Percentiles rank a stretch among this genome's conserved stretches.
These are phyloP conservation scores for Psilocybe subaeruginosa DNA, from an alignment of 768 basidiomycete genomes.

Conservation along the genomic window DNA sequence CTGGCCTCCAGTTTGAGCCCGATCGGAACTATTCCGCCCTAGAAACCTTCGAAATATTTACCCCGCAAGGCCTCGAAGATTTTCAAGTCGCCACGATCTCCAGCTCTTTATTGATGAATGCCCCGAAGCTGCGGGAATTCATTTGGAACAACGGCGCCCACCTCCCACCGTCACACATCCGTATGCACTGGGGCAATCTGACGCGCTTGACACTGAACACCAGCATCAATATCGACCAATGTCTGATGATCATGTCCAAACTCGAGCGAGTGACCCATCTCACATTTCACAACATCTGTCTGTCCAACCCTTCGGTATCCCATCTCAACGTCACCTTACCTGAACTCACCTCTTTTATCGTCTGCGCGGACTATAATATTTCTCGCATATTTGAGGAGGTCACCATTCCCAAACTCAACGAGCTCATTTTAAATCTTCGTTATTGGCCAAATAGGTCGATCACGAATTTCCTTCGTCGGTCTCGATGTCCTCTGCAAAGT, in stretches of 20 bases:
- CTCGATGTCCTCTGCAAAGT: constrained; percentile 23
- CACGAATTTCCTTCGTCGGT: constrained; percentile 18
- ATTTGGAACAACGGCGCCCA: constrained; percentile 19
- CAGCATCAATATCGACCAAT: constrained; percentile 17
- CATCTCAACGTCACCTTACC: constrained; percentile 16
- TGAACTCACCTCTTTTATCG: constrained; percentile 14
- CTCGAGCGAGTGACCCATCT: constrained; percentile 11
- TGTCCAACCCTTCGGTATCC: neutral
- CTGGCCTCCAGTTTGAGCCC: neutral
- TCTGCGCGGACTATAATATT: constrained; percentile 12
- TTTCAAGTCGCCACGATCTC: constrained; percentile 13
- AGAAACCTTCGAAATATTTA: constrained; percentile 20
- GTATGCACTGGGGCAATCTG: constrained; percentile 16
- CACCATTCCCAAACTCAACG: constrained; percentile 18
- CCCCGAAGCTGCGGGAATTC: constrained; percentile 18
- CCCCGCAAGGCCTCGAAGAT: constrained; percentile 10
- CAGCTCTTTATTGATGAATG: constrained; percentile 1
- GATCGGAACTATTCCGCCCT: constrained; percentile 10
- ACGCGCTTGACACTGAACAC: constrained; percentile 19
- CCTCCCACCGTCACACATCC: constrained; percentile 11
- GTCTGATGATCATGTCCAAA: constrained; percentile 16
- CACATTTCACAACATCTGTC: constrained; percentile 16
- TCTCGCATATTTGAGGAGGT: constrained; percentile 11
- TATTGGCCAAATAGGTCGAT: constrained; percentile 19
- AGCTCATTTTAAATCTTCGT: constrained; percentile 16